A percentile compares a stretch with the other conserved stretches of the same genome.
phyloP scores from a whole-genome alignment of 1,284 basidiomycete species.

The Porogramme epimiltina region DNA sequence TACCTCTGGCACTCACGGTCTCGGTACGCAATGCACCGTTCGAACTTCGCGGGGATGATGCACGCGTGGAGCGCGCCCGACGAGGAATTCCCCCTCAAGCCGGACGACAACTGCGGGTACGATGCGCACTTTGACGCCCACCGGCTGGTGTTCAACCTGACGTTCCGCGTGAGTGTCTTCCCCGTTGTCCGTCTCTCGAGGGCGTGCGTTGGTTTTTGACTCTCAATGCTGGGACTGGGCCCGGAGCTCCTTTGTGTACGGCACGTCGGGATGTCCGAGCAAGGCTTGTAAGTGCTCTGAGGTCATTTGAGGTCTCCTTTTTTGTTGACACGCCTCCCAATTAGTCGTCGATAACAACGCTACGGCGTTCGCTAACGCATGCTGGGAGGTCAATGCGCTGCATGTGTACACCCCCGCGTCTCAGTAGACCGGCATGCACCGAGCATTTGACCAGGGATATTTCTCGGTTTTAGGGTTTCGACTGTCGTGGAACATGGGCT shows the following conservation, averaged over 20 bases:
- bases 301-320: neutral
- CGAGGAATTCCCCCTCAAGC: slow-evolving; percentile 47
- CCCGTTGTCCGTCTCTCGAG: neutral
- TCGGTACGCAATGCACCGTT: too few species aligned
- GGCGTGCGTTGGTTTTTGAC: neutral
- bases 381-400: slow-evolving; percentile 64
- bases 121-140: slow-evolving; percentile 49
- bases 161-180: slow-evolving; percentile 47
- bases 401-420: slow-evolving; percentile 54
- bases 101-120: slow-evolving; percentile 43
- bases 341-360: slow-evolving; percentile 59
- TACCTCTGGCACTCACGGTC: too few species aligned
- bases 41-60: slow-evolving; percentile 36
- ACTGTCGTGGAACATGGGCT: too few species aligned
- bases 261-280: slow-evolving; percentile 37
- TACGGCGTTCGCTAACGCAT: slow-evolving; percentile 53
- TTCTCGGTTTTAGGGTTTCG: too few species aligned
- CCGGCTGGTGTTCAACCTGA: slow-evolving; percentile 52
- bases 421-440: too few species aligned
- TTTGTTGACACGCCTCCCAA: neutral
- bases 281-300: slow-evolving; percentile 39
- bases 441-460: too few species aligned
- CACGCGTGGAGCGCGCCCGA: slow-evolving; percentile 47
- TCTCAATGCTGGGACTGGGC: slow-evolving; percentile 41
- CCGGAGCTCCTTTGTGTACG: slow-evolving; percentile 30